phyloP scores from a whole-genome alignment of 306 rosid genomes.

The Gleditsia sinensis region DNA sequence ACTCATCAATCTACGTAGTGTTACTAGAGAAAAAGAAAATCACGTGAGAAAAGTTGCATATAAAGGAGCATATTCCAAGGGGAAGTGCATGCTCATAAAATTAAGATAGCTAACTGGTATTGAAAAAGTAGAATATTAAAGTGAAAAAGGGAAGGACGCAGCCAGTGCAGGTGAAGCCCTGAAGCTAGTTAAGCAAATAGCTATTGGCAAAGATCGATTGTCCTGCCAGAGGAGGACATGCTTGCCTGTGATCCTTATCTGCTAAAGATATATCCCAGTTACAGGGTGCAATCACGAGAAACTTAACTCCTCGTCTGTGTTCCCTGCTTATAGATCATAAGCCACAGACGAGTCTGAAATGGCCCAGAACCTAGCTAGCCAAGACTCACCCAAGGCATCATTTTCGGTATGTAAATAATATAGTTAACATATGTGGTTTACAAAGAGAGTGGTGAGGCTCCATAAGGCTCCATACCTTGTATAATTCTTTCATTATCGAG shows the following conservation, averaged over 20 bases:
- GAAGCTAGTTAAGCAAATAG: too few relatives aligned
- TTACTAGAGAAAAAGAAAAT: background rate
- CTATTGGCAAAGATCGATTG: background rate
- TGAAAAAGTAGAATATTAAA: conserved; percentile 2
- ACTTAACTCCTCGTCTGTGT: too few relatives aligned
- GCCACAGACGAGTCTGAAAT: too few relatives aligned
- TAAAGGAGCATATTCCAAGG: background rate
- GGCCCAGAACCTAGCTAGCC: too few relatives aligned
- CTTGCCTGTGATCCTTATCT: background rate
- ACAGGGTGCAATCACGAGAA: too few relatives aligned
- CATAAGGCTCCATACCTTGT: background rate
- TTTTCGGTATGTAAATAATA: too few relatives aligned
- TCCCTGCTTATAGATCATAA: too few relatives aligned
- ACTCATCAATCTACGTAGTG: background rate
- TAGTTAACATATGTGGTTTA: background rate
- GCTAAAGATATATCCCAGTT: too few relatives aligned
- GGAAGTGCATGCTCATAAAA: background rate
- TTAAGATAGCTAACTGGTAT: background rate
- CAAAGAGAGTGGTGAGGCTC: background rate
- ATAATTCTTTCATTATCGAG: conserved; percentile 11
- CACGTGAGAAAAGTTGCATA: background rate
- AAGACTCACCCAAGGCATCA: too few relatives aligned
- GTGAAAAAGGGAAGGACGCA: background rate
- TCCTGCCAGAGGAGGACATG: conserved; percentile 30
- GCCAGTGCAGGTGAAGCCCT: too few relatives aligned